Evolutionary conservation across 768 basidiomycete species (phyloP), one percentile per base, ranked within the genome.

Genomic region (Lactifluus echinatus): DNA sequence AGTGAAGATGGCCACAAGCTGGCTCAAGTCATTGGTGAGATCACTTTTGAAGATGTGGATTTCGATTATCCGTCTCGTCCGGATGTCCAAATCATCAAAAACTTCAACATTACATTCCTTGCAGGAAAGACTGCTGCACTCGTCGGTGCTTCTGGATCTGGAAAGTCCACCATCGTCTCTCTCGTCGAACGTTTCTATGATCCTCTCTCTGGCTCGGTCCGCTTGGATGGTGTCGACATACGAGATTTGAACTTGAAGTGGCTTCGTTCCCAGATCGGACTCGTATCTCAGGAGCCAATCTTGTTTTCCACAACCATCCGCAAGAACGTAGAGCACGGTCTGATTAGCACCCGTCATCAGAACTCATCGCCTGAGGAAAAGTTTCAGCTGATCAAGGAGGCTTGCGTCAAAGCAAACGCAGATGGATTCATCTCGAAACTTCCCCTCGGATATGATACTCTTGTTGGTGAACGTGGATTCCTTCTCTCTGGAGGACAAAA

Each of bases 21-120:
- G 0, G 81, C 82, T 33, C 70, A 71, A 1, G 82, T 91, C 49
- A 60, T 75, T 0, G 93, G 93, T n/a, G 76, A 83, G 64, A 89
- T 96, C 63, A 72, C 71, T 15, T 71, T 97, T 55, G 79, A 89
- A 57, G 70, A 85, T 61, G 77, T 95, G 64, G 75, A 77, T 48
- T 95, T 97, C 75, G 82, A 75, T 67, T 95, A 96, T 68, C 93
- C 93, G 3, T 87, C 89, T 2, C 84, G 88, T 21, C 85, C 84
- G 8, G 75, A 79, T 26, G 84, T 94, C 1, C 82, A 82, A 14
- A 87, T 97, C 43, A 77, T 93, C 58, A 87, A 88, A 68, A 82
- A 78, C 45, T 70, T 92, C 33, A 74, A 70, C 34, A 68, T 89
- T 61, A 76, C 74, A 2, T 92, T 93, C 76, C 75, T 76, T 17